Evolutionary conservation across 768 basidiomycete species (phyloP).

Genomic region (Sarcomyxa edulis): DNA sequence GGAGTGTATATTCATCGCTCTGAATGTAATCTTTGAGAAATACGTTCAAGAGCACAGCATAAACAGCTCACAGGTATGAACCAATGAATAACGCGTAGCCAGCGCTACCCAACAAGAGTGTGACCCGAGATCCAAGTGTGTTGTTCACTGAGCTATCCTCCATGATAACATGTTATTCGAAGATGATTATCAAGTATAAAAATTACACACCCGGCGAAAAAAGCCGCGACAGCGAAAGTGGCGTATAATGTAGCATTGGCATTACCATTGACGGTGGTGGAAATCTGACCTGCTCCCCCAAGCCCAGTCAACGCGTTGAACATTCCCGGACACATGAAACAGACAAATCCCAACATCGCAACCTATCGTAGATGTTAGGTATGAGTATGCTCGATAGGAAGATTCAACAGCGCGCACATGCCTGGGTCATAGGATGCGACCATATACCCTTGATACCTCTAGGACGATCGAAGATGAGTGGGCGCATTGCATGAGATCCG

Average conservation of each 20-base stretch:
- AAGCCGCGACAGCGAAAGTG: slow-evolving; percentile 51
- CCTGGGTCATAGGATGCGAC: slow-evolving; percentile 49
- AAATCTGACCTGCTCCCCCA: slow-evolving; percentile 57
- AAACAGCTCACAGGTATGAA: slow-evolving; percentile 53
- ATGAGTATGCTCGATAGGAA: too few species aligned
- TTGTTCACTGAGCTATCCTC: slow-evolving; percentile 72
- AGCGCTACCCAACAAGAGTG: slow-evolving; percentile 64
- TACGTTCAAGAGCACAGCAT: neutral
- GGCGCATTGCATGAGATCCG: slow-evolving; percentile 6
- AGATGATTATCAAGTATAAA: neutral
- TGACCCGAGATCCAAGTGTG: slow-evolving; percentile 64
- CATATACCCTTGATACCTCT: slow-evolving; percentile 45
- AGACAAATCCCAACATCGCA: slow-evolving; percentile 61
- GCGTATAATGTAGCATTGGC: slow-evolving; percentile 54
- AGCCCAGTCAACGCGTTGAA: slow-evolving; percentile 63
- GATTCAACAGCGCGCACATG: too few species aligned
- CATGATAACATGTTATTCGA: neutral
- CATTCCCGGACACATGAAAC: slow-evolving; percentile 56
- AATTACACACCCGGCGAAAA: slow-evolving; percentile 57
- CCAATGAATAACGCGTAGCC: slow-evolving; percentile 77
- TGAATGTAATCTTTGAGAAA: slow-evolving; percentile 18
- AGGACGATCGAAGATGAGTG: slow-evolving; percentile 28
- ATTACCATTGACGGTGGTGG: slow-evolving; percentile 48
- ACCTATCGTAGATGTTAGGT: slow-evolving; percentile 20
- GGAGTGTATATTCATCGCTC: slow-evolving; percentile 68